These are phyloP conservation scores for Begonia masoniana DNA, from an alignment of 306 rosid genomes.

Conservation along the genomic window DNA sequence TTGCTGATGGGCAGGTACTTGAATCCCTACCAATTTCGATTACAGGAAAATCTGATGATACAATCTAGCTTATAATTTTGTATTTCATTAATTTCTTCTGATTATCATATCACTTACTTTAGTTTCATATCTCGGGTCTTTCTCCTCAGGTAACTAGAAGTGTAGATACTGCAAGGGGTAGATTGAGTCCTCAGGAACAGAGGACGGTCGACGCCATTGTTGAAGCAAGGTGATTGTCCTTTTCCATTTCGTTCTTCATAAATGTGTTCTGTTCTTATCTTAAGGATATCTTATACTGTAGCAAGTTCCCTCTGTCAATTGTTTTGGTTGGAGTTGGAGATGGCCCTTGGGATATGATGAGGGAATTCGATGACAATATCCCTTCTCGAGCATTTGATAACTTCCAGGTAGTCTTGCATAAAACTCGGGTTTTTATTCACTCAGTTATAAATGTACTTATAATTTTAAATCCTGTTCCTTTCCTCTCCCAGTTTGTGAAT, in stretches of 20 bases:
- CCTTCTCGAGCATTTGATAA: constrained; percentile 89
- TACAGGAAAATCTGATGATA: constrained; percentile 1
- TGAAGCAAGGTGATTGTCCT: constrained; percentile 49
- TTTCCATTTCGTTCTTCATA: no score
- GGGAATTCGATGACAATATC: constrained; percentile 80
- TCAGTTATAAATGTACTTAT: neutral
- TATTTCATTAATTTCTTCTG: neutral
- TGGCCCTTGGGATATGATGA: constrained; percentile 99
- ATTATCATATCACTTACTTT: neutral
- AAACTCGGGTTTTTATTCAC: neutral
- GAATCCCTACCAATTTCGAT: constrained; percentile 8
- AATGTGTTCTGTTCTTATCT: no score
- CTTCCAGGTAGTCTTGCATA: constrained; percentile 52
- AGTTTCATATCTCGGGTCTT: neutral
- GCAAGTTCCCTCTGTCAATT: constrained; percentile 64
- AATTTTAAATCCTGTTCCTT: constrained; percentile 11
- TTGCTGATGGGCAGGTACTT: constrained; percentile 93
- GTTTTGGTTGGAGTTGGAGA: constrained; percentile 94
- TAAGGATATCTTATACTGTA: no score
- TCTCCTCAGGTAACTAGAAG: constrained; percentile 78
- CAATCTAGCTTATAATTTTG: neutral
- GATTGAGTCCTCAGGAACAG: constrained; percentile 80
- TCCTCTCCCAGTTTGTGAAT: constrained; percentile 69
- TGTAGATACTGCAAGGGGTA: constrained; percentile 64
- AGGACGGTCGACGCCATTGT: constrained; percentile 87